Conservation (phyloP, 140 eudicot species). For the Anethum foeniculum region DNA sequence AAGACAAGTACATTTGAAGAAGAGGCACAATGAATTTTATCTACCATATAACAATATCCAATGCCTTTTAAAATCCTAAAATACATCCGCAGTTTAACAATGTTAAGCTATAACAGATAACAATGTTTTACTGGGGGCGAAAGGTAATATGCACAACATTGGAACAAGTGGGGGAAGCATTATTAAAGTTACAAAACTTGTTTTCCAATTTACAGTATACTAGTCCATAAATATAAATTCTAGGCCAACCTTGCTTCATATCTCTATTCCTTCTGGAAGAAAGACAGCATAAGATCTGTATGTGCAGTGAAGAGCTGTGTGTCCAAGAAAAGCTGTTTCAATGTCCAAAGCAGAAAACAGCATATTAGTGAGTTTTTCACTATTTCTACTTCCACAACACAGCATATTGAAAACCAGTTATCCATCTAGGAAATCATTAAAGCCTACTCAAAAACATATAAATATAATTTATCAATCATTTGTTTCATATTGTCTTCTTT, state of each 20-base stretch:
- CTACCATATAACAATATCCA: neutral
- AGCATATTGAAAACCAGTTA: neutral
- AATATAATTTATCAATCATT: neutral
- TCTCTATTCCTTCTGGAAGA: conserved; percentile 83
- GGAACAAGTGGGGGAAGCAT: conserved; percentile 14
- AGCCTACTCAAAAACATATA: neutral
- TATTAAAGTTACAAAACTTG: conserved; percentile 26
- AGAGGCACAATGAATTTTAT: neutral
- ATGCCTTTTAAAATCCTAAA: neutral
- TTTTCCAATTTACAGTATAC: conserved; percentile 27
- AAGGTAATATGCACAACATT: neutral
- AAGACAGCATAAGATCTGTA: conserved; percentile 87
- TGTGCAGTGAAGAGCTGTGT: conserved; percentile 98
- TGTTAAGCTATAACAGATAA: neutral
- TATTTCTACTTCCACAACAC: neutral
- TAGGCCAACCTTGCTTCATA: conserved; percentile 22
- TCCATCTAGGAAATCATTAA: neutral
- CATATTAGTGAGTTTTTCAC: conserved; percentile 22
- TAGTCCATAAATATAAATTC: conserved; percentile 15
- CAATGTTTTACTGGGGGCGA: neutral
- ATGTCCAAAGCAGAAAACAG: neutral
- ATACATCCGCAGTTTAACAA: neutral
- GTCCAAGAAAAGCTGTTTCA: conserved; percentile 75
- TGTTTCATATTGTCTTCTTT: neutral
- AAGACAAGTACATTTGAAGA: neutral